These are phyloP conservation scores for Dendrobium chrysotoxum DNA, from an alignment of 106 monocot genomes.

Conservation along the genomic window DNA sequence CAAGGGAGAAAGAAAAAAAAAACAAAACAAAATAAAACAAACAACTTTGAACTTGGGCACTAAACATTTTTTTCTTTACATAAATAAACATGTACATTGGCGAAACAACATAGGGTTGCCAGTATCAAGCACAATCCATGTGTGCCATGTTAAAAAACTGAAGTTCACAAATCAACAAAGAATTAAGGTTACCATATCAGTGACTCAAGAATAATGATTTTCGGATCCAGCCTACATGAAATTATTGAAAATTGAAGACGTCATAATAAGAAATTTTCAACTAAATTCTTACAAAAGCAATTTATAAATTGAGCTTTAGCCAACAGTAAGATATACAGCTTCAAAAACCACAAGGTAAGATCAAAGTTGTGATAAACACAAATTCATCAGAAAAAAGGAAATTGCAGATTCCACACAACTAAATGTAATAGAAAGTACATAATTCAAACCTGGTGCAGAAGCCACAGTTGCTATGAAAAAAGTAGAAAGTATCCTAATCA, in stretches of 20 bases:
- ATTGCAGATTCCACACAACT: not conserved
- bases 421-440: not conserved
- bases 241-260: not conserved
- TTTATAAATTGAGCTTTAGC: not conserved
- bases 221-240: not conserved
- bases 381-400: not conserved
- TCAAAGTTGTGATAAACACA: not conserved
- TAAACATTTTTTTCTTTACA: not conserved
- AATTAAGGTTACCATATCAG: not conserved
- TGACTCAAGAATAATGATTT: not conserved
- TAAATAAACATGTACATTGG: not conserved
- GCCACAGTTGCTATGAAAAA: not conserved
- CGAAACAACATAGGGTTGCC: not conserved
- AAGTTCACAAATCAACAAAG: not conserved
- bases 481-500: not conserved
- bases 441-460: not conserved
- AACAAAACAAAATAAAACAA: not conserved
- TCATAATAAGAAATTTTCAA: not conserved
- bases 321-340: not conserved
- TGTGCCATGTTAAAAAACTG: not conserved
- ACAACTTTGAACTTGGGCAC: not conserved
- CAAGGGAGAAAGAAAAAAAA: not conserved
- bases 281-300: not conserved
- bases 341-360: not conserved
- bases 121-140: not conserved